Base-by-base conservation (phyloP, 2,329 filamentous ascomycete species). In the Xylaria sp. region DNA sequence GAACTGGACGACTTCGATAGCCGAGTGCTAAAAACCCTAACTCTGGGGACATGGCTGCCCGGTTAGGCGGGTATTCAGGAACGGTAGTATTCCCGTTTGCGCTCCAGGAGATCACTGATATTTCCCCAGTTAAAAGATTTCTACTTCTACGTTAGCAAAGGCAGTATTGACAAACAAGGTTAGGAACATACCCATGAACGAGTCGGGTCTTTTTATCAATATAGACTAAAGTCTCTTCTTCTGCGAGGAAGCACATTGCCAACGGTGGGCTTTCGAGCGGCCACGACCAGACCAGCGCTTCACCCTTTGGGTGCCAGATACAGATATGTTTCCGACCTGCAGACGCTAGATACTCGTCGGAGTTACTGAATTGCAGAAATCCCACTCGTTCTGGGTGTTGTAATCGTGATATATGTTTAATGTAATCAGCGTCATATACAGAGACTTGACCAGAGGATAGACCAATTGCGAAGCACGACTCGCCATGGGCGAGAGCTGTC, bases 391-490 rank as follows among this genome's bases (percentile, higher is more conserved):
- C 76, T 6, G 72, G 72, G 66, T 80, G 78, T 27, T 61, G 63
- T 6, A 79, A 32, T 1, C 61, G 21, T 8, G 53, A 66, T 2
- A 74, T 0, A 37, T 64, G 44, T 78, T 76, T 8, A 74, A 44
- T 6, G 76, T 75, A 25, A 58, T 35, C 58, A 10, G 70, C 53
- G 63, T 75, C 71, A 63, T 79, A 81, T 1, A 80, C 50, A 5
- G 69, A 71, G 18, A 81, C 75, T 32, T 73, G 71, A 0, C 79
- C 79, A 10, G 71, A 74, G 2, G 73, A 75, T 8, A 78, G 53
- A 2, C 76, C 79, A 12, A 80, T 72, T 16, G 78, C 79, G 58
- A 78, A 78, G 18, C 69, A 72, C 21, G 66, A 58, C 16, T 76
- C 69, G 5, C 77, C 76, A 61, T 76, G 73, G 35, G 69, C 60